Evolutionary conservation across 495 filamentous ascomycete species (phyloP), one percentile per base, ranked within the genome.

Genomic region (Pseudoneurospora amorphoporcata): DNA sequence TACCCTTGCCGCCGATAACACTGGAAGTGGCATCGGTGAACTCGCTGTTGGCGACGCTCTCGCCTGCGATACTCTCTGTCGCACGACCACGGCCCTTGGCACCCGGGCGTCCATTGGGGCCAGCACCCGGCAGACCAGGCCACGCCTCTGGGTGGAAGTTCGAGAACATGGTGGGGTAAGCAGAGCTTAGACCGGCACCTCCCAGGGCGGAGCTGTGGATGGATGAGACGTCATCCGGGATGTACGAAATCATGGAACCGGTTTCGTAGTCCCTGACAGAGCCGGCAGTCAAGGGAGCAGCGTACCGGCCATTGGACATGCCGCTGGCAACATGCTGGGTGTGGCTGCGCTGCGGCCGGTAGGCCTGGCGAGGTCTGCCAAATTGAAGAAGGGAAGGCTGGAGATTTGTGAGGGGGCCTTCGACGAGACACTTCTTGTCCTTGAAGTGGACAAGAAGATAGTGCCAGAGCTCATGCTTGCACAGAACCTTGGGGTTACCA

Each of bases 401-500:
- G 14, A 99, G 86, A 76, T 99, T 98, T 35, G 92, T 94, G 70
- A 99, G 84, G n/a, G 96, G 95, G 1, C 95, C 95, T 79, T 99
- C 95, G 47, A 99, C 95, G 8, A 99, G 87, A 77, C 95, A 98
- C 74, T 97, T 95, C 72, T 89, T 90, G 79, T 98, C 95, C 84
- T 99, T 99, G 87, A 98, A 99, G 77, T 99, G 95, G 37, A 97
- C 86, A 9, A 99, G 86, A 29, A 99, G 90, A 79, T 94, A 95
- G 77, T 99, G 96, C 95, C 95, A 99, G 17, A 99, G 84, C 68
- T 97, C 95, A 81, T 99, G 95, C 83, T 98, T 99, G 35, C 94
- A 94, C 43, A 99, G 82, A 53, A 99, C 95, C 84, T 99, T 99
- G 9, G 95, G 95, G 79, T 99, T 99, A 68, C 96, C 95, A 19